Percentiles rank a stretch among this genome's conserved stretches.
Evolutionary conservation across 306 rosid species (phyloP).

Genomic region (Boehmeria nivea): DNA sequence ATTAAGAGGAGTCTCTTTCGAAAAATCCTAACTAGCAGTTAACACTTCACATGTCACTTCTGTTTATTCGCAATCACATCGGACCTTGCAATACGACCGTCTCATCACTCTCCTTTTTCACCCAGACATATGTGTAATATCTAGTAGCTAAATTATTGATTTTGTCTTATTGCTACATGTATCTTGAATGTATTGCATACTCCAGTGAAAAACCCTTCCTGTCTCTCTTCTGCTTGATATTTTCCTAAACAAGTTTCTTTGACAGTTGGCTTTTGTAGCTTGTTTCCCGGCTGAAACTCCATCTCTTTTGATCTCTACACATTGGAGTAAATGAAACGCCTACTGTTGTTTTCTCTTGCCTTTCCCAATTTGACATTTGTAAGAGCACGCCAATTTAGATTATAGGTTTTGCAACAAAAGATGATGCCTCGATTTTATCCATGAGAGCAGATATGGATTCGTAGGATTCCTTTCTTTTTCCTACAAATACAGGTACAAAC

Average conservation of each 20-base stretch:
- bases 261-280: background rate
- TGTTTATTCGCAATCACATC: background rate
- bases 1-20: too few species aligned
- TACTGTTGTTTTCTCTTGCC: too few species aligned
- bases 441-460: too few species aligned
- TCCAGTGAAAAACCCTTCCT: background rate
- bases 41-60: too few species aligned
- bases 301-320: background rate
- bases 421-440: too few species aligned
- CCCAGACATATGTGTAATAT: too few species aligned
- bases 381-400: too few species aligned
- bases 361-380: too few species aligned
- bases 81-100: background rate
- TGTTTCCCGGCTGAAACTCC: constrained; percentile 5
- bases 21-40: too few species aligned
- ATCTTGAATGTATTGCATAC: background rate
- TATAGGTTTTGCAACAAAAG: too few species aligned
- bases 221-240: background rate
- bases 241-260: constrained; percentile 2
- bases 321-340: too few species aligned
- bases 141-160: constrained; percentile 1
- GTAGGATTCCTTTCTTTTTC: too few species aligned
- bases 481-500: background rate
- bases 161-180: constrained; percentile 2
- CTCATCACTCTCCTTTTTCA: background rate